Base-by-base conservation (phyloP, 2,329 filamentous ascomycete species). In the Claviceps digitariae region DNA sequence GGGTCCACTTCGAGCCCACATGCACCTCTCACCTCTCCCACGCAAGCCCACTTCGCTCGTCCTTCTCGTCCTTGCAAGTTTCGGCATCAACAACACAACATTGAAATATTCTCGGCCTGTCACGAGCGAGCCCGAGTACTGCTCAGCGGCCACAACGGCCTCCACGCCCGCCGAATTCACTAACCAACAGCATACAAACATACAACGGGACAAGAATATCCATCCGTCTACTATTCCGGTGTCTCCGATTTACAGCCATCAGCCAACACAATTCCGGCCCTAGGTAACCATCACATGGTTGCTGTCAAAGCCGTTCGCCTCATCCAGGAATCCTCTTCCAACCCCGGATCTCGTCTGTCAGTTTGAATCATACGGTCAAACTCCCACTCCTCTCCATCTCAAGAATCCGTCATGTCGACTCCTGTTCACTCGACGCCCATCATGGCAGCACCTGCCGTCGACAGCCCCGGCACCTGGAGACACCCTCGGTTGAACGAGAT, bases 401-500 rank as follows among this genome's bases (percentile, higher is more conserved):
- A 36, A 23, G 12, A 25, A 38, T 23, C 10, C 43, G 50, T 13
- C 49, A 68, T 69, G 67, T 58, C 66, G 34, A 65, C 64, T 34
- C 62, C 63, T 15, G 54, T 61, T 53, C 63, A 55, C 54, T 61
- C 63, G 38, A 72, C 70, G 59, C 63, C 78, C 58, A 57, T 76
- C 64, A 64, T 75, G 67, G 66, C 68, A 45, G 54, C 66, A 20
- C 58, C 68, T 1, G 57, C 63, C 23, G 64, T 68, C 29, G 78
- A 81, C 52, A 81, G 77, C 61, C 79, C 87, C 7, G 90, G 91
- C 53, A 88, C 84, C 64, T 98, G 93, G 91, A 81, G 83, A 63
- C 93, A 98, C 67, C 93, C 93, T 36, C 83, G 85, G 57, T 77
- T 96, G 58, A 79, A 89, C 62, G 91, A 97, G 69, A 94, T 98